Percentiles rank a stretch among this genome's conserved stretches.
Conservation (phyloP, 306 rosid species). For the Castanospermum australe region DNA sequence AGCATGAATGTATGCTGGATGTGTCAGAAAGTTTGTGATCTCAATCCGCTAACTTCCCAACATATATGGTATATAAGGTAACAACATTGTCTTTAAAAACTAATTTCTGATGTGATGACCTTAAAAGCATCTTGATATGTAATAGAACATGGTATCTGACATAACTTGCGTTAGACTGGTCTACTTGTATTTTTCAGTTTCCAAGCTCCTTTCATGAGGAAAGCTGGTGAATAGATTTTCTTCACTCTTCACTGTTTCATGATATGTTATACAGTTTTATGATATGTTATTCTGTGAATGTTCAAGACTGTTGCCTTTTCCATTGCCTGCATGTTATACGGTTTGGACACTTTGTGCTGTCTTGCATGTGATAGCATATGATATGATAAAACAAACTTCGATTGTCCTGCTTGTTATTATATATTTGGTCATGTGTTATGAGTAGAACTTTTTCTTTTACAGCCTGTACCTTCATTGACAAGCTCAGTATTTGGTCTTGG, state of each 20-base stretch:
- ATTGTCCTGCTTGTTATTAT: background rate
- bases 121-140: background rate
- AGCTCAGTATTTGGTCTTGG: no score
- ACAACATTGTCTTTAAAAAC: background rate
- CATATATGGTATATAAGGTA: background rate
- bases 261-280: no score
- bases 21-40: background rate
- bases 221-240: background rate
- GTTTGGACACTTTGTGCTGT: no score
- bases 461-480: background rate
- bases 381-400: background rate
- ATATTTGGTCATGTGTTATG: background rate
- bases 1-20: background rate
- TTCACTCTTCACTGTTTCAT: background rate
- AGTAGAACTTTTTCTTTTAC: background rate
- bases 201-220: background rate
- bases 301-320: background rate
- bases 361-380: background rate
- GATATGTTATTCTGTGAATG: background rate
- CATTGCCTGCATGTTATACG: background rate
- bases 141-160: background rate
- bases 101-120: background rate
- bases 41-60: background rate
- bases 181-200: background rate
- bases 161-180: background rate